Conservation (phyloP, 345 rosid species). For the Eucalyptus cloeziana region DNA sequence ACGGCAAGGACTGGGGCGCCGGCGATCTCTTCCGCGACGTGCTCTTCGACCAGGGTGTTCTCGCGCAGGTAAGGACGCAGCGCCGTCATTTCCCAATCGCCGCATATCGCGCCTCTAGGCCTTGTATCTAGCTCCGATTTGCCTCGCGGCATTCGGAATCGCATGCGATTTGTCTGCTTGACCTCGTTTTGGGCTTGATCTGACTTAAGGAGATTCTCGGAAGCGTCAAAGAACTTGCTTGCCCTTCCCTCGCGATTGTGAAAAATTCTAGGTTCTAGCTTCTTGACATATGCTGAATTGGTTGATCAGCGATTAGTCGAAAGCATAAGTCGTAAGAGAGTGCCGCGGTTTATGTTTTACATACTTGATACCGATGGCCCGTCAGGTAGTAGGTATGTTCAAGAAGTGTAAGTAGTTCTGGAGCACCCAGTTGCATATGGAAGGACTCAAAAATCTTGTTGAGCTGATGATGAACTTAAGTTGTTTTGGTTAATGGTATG, state of each 20-base stretch:
- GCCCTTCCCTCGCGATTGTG: not conserved
- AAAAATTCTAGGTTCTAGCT: not conserved
- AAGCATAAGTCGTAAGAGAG: not conserved
- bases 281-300: not conserved
- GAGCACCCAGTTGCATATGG: not conserved
- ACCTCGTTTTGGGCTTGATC: not conserved
- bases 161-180: not conserved
- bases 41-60: conserved; percentile 49
- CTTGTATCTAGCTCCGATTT: not conserved
- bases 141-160: not conserved
- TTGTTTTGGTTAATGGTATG: not conserved
- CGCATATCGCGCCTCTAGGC: not conserved
- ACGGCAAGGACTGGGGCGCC: conserved; percentile 89
- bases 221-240: not conserved
- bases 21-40: conserved; percentile 64
- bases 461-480: not conserved
- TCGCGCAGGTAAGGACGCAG: conserved; percentile 33
- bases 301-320: not conserved
- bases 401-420: not conserved
- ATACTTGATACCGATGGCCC: not conserved
- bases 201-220: not conserved
- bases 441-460: not conserved
- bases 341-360: not conserved
- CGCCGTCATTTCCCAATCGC: not conserved
- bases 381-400: not conserved